Conservation (phyloP, 192 early-diverging fungal genomes). For the Funneliformis mosseae region DNA sequence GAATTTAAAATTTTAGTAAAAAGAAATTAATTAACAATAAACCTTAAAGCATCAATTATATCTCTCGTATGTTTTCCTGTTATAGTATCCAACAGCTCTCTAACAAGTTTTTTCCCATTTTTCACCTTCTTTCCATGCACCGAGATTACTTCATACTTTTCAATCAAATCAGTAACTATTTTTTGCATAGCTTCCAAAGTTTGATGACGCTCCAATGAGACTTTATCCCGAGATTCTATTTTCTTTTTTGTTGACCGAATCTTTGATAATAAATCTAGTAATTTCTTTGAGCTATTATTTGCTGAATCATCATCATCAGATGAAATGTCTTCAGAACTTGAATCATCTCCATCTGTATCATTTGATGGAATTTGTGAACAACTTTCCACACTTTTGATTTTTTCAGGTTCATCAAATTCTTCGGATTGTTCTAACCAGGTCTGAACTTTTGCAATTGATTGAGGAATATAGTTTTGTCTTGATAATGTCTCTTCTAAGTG, state of each 20-base stretch:
- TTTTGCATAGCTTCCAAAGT: slow-evolving; percentile 1
- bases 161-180: neutral
- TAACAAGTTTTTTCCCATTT: neutral
- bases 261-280: neutral
- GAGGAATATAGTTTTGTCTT: neutral
- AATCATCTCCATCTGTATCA: neutral
- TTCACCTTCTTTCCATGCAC: neutral
- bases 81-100: neutral
- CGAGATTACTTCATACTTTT: neutral
- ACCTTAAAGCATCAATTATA: slow-evolving; percentile 1
- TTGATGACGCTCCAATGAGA: neutral
- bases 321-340: neutral
- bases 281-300: neutral
- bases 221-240: neutral
- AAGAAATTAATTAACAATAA: neutral
- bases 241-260: neutral
- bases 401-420: neutral
- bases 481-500: neutral
- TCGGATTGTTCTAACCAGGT: neutral
- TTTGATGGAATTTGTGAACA: neutral
- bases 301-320: neutral
- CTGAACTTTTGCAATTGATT: neutral
- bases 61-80: neutral
- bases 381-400: neutral
- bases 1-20: neutral